phyloP scores from a whole-genome alignment of 495 filamentous ascomycete genomes.

The Terfezia claveryi region DNA sequence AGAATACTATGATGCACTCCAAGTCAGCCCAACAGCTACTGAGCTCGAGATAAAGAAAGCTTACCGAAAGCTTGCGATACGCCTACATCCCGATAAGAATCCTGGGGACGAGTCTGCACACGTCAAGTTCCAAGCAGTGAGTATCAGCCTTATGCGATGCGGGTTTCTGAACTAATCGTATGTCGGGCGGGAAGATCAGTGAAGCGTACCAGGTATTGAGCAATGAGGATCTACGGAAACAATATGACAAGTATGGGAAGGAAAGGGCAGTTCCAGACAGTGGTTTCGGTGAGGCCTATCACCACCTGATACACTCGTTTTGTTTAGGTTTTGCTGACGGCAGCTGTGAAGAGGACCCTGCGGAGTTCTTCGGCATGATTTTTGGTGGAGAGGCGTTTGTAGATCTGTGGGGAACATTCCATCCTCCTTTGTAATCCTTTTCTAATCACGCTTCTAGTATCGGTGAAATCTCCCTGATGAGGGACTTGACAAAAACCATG shows the following conservation, averaged over 20 bases:
- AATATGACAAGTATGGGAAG: constrained; percentile 94
- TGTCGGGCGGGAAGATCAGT: constrained; percentile 37
- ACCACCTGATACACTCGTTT: neutral
- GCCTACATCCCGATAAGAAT: constrained; percentile 74
- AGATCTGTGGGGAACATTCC: constrained; percentile 30
- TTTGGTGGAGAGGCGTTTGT: constrained; percentile 93
- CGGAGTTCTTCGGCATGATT: constrained; percentile 97
- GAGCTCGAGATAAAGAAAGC: constrained; percentile 98
- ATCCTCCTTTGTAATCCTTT: no score
- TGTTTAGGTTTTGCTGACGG: constrained; percentile 12
- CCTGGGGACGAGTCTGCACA: constrained; percentile 89
- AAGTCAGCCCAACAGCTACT: constrained; percentile 67
- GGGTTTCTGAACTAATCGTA: no score
- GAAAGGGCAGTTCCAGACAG: constrained; percentile 66
- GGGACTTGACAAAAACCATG: constrained; percentile 74
- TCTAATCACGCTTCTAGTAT: constrained; percentile 24
- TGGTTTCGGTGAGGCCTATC: constrained; percentile 47
- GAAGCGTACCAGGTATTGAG: constrained; percentile 97
- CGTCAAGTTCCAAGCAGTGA: constrained; percentile 67
- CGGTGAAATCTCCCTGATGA: constrained; percentile 81
- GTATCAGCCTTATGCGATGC: constrained; percentile 5
- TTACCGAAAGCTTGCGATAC: constrained; percentile 87
- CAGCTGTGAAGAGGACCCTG: constrained; percentile 48
- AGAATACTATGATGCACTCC: constrained; percentile 73
- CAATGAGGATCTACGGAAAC: constrained; percentile 58